Base-by-base conservation (phyloP, 257 asterid species). In the Capsicum baccatum region DNA sequence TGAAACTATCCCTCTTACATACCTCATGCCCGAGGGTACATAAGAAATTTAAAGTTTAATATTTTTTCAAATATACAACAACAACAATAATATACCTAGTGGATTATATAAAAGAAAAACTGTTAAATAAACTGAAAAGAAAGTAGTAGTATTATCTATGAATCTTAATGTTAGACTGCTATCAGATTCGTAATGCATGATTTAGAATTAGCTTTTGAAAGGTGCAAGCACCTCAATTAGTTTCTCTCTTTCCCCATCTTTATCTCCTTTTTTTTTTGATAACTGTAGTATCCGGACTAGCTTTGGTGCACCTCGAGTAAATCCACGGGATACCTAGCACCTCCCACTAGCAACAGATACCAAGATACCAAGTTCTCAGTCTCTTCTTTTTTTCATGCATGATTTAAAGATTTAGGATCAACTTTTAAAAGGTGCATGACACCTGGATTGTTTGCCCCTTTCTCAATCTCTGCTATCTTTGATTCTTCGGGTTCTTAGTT, bases 161-260 rank as follows among this genome's bases (percentile, higher is more conserved):
- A 54, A 76, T 21, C 63, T 76, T 52, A 63, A 52, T 52, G 62
- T 76, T 76, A 52, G 47, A 50, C 62, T 19, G 50, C 14, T 56
- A 21, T 52, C 62, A 76, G 63, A 76, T 1, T 52, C 9, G 12
- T 52, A 14, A 52, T 8, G 81, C 81, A 52, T 50, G 81, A 14
- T 52, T 52, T 14, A 76, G 81, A 26, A 76, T 52, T 54, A 76
- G 42, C 26, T 76, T 76, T 7, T 13, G 39, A 14, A 52, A 76
- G 81, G 81, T 21, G 26, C 21, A 76, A 76, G 47, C 62, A 76
- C 47, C 81, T 76, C 21, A 26, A 52, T 52, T 21, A 33, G 11
- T 54, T 76, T 13, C 63, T 54, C 48, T 48, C 19, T 50, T 13
- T 52, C 7, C 48, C 81, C 48, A 76, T 76, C 39, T 52, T 63